Base-by-base conservation (phyloP, 345 rosid genomes). In the Aquilaria malaccensis region DNA sequence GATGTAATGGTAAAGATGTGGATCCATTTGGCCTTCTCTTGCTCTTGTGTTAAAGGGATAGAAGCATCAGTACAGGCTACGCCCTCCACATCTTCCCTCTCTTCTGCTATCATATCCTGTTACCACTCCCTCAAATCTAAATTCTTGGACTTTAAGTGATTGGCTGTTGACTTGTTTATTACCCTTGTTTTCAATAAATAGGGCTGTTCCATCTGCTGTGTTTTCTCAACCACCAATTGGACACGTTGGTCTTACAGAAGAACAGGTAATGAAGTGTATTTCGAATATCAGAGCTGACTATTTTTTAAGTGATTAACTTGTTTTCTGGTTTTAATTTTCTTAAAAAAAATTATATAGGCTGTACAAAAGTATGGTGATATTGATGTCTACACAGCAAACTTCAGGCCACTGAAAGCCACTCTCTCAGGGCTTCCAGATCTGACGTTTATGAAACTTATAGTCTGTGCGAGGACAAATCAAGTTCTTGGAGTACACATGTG, bases 211-310 rank as follows among this genome's bases (percentile, higher is more conserved):
- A 63, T 84, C 96, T 41, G 97, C 96, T 41, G 97, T 89, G 61
- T 93, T 93, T 72, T 87, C 90, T 7, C 98, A 93, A 81, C 98
- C 98, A 61, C 98, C 97, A 52, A 89, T 93, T 68, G 97, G 97
- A 72, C 87, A 81, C 70, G 97, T 93, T 54, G 97, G 98, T 74
- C 86, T 84, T 62, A 77, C 84, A 6, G 96, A 89, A 79, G 98
- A 89, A 63, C 91, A 93, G 92, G 98, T 89, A 63, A 70, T 32
- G n/a, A 55, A 43, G 41, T 57, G 30, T 9, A 4, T 53, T 66
- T 67, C 10, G 47, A 50, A 33, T 66, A n/a, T 49, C 29, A 13
- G 50, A 32, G 41, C 30, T 58, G 55, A 54, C 50, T 63, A 37
- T 37, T 37, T 37, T 37, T 37, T 37, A 37, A 37, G 5, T 37